Conservation (phyloP, 2,329 filamentous ascomycete species). For the Aspergillus neoniger region DNA sequence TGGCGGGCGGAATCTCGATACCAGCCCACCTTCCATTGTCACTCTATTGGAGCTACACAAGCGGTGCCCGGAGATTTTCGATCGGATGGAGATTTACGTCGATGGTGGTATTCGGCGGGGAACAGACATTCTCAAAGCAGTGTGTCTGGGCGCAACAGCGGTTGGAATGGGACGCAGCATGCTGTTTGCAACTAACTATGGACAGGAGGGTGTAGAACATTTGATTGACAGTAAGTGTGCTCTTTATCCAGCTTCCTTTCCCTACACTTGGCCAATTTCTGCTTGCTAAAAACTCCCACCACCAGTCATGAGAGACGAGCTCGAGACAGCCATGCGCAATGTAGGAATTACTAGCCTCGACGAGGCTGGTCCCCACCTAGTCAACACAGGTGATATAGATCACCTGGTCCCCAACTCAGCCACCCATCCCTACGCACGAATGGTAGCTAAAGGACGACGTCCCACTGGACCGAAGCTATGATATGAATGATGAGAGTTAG, state of each 20-base stretch:
- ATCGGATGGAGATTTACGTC: constrained; percentile 54
- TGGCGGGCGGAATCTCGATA: constrained; percentile 59
- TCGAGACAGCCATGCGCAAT: constrained; percentile 54
- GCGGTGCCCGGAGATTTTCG: constrained; percentile 53
- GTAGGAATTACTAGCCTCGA: constrained; percentile 49
- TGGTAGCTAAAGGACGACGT: constrained; percentile 33
- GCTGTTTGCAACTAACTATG: constrained; percentile 56
- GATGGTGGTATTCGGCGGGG: constrained; percentile 58
- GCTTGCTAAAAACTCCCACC: not conserved
- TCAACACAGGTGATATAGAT: constrained; percentile 55
- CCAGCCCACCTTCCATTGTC: constrained; percentile 52
- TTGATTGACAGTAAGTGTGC: constrained; percentile 55
- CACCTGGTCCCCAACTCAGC: constrained; percentile 47
- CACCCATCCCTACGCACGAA: constrained; percentile 47
- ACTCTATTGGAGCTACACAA: constrained; percentile 56
- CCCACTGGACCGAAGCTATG: not conserved
- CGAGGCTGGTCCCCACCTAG: constrained; percentile 46
- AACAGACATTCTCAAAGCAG: constrained; percentile 57
- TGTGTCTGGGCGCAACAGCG: constrained; percentile 57
- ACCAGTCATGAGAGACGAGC: constrained; percentile 50
- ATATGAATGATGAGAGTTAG: not conserved
- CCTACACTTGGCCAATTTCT: too few species aligned
- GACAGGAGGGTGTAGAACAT: constrained; percentile 57
- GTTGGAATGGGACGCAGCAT: constrained; percentile 57
- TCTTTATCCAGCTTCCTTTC: not conserved